Percentiles rank a stretch among this genome's conserved stretches.
Conservation (phyloP, 139 green algal genomes). For the Chlorella sp. region DNA sequence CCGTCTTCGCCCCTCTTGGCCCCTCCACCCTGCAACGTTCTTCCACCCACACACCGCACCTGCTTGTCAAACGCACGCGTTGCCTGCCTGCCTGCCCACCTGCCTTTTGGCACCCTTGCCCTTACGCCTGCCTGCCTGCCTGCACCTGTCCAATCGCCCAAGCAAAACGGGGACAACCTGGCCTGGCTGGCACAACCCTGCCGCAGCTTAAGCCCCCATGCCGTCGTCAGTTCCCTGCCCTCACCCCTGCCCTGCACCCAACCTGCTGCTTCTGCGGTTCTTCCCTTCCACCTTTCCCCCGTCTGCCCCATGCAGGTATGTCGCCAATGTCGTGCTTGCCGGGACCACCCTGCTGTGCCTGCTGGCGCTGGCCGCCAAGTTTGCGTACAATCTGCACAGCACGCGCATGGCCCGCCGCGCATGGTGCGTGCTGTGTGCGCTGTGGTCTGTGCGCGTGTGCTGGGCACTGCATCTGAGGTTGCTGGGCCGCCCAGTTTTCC, state of each 20-base stretch:
- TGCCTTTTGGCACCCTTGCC: background rate
- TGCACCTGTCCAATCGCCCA: background rate
- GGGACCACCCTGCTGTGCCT: background rate
- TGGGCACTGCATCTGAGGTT: background rate
- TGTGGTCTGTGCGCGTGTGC: background rate
- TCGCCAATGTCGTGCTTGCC: background rate
- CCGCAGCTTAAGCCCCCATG: background rate
- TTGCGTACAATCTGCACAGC: slow-evolving; percentile 2
- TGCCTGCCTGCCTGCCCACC: background rate
- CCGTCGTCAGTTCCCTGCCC: background rate
- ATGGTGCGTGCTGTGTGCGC: too few species aligned
- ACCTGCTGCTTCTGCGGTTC: background rate
- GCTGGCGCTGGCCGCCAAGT: background rate
- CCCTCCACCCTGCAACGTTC: too few species aligned
- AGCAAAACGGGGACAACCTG: background rate
- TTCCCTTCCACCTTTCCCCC: too few species aligned
- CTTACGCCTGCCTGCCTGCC: background rate
- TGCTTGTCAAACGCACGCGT: too few species aligned
- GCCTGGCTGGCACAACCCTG: background rate
- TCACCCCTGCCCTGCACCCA: background rate
- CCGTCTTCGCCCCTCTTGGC: too few species aligned
- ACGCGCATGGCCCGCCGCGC: background rate
- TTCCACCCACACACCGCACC: too few species aligned
- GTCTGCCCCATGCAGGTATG: slow-evolving; percentile 1
- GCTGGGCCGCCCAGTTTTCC: background rate